Conservation (phyloP, 139 green algal species). For the Tetradesmus lagerheimii region DNA sequence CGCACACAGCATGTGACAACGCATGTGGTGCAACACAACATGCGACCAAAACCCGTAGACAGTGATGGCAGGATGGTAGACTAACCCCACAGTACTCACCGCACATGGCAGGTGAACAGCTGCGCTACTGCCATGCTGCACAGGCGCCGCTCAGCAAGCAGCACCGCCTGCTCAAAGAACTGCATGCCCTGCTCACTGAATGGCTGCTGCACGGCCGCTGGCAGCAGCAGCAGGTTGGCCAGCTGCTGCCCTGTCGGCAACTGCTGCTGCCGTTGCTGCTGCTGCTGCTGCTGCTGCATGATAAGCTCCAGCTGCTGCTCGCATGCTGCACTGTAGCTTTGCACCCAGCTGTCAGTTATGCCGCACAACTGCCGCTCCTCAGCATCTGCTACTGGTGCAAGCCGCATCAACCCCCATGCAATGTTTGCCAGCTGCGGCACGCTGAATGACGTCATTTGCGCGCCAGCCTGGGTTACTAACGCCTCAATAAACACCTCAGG, state of each 20-base stretch:
- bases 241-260: constrained; percentile 10
- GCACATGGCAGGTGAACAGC: constrained; percentile 17
- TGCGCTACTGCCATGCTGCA: constrained; percentile 31
- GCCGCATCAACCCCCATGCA: constrained; percentile 12
- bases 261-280: background rate
- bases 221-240: constrained; percentile 36
- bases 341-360: background rate
- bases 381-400: constrained; percentile 3
- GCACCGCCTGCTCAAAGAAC: constrained; percentile 16
- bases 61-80: too few species aligned
- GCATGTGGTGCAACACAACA: too few species aligned
- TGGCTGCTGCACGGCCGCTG: constrained; percentile 19
- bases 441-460: background rate
- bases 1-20: too few species aligned
- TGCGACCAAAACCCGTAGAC: too few species aligned
- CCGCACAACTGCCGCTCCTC: background rate
- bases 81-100: background rate
- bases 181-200: background rate
- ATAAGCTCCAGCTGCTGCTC: constrained; percentile 37
- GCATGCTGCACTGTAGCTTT: background rate
- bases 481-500: background rate
- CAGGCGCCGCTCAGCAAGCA: background rate
- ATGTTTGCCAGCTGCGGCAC: constrained; percentile 12
- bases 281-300: constrained; percentile 5
- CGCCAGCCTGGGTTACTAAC: background rate